Percentiles rank a stretch among this genome's conserved stretches.
Evolutionary conservation across 306 rosid genomes (phyloP).

Genomic region (Corylus avellana): DNA sequence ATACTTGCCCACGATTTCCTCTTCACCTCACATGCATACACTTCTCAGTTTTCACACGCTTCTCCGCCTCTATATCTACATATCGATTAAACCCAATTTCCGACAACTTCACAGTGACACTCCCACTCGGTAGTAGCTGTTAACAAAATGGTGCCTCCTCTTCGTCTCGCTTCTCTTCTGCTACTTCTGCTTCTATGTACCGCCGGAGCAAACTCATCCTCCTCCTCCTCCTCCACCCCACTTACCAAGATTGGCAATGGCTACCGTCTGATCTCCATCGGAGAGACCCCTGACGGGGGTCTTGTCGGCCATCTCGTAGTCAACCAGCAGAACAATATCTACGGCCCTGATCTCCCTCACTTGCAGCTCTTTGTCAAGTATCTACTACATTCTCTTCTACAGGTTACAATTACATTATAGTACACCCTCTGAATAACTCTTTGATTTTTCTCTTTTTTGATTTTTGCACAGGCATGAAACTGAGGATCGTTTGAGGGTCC

Average conservation of each 20-base stretch:
- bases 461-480: slow-evolving; percentile 66
- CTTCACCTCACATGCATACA: slow-evolving; percentile 30
- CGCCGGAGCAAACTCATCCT: slow-evolving; percentile 5
- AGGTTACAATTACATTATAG: neutral
- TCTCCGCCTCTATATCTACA: slow-evolving; percentile 5
- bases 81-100: slow-evolving; percentile 13
- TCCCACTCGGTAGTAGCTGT: neutral
- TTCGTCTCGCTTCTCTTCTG: slow-evolving; percentile 30
- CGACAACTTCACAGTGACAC: neutral
- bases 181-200: slow-evolving; percentile 33
- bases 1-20: slow-evolving; percentile 17
- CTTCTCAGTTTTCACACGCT: neutral
- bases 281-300: slow-evolving; percentile 68
- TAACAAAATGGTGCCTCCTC: slow-evolving; percentile 34
- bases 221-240: slow-evolving; percentile 32
- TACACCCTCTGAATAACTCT: neutral
- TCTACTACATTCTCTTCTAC: neutral
- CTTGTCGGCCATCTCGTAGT: slow-evolving; percentile 67
- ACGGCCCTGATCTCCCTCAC: slow-evolving; percentile 78
- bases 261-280: slow-evolving; percentile 73
- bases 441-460: neutral
- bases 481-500: slow-evolving; percentile 78
- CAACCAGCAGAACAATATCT: slow-evolving; percentile 51
- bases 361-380: slow-evolving; percentile 81
- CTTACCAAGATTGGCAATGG: slow-evolving; percentile 70